Percentiles rank a stretch among this genome's conserved stretches.
Conservation (phyloP, 148 eudicot species). For the Gaultheria prostrata region DNA sequence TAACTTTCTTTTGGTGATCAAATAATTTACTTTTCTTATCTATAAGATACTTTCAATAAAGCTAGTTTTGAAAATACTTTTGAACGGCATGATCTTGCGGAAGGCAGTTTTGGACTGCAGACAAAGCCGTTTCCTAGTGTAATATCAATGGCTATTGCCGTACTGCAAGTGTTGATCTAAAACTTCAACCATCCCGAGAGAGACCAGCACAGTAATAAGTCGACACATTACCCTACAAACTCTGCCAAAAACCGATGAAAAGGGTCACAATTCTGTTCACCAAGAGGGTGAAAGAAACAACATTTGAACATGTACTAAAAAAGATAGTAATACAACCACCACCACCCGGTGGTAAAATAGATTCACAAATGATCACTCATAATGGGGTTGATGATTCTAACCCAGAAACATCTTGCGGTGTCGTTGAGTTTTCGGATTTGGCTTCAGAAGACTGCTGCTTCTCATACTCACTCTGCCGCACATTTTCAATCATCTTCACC, state of each 20-base stretch:
- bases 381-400: not conserved
- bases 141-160: not conserved
- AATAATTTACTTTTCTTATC: no score
- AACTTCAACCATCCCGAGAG: not conserved
- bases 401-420: constrained; percentile 15
- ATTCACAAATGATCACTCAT: constrained; percentile 8
- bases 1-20: no score
- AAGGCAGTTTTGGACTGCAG: no score
- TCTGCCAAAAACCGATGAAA: constrained; percentile 5
- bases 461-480: constrained; percentile 34
- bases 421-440: constrained; percentile 21
- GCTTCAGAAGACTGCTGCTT: constrained; percentile 33
- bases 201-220: not conserved
- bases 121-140: no score
- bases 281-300: constrained; percentile 11
- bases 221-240: not conserved
- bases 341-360: constrained; percentile 1
- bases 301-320: not conserved
- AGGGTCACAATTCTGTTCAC: constrained; percentile 7
- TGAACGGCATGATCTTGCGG: no score
- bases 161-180: not conserved
- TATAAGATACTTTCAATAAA: no score
- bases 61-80: no score
- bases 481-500: constrained; percentile 60
- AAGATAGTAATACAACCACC: not conserved